Evolutionary conservation across 306 rosid species (phyloP).

Genomic region (Rosa multiflora): DNA sequence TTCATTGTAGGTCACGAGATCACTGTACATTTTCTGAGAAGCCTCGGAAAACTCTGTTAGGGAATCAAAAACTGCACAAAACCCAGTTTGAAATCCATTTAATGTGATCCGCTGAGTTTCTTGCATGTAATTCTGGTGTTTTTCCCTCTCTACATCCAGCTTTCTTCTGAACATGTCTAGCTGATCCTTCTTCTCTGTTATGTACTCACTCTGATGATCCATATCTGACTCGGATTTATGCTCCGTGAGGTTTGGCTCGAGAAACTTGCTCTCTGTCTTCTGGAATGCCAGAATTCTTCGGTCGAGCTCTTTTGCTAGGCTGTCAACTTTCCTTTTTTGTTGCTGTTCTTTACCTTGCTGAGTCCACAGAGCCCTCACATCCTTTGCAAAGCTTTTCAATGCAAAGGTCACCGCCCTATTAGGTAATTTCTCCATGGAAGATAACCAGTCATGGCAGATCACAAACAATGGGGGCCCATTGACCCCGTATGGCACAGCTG

Average conservation of each 20-base stretch:
- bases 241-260: constrained; percentile 50
- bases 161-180: constrained; percentile 58
- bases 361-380: constrained; percentile 60
- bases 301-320: constrained; percentile 61
- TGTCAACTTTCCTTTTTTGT: constrained; percentile 81
- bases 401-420: constrained; percentile 57
- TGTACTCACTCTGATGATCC: constrained; percentile 43
- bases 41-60: constrained; percentile 71
- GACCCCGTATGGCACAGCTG: constrained; percentile 42
- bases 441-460: constrained; percentile 73
- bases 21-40: constrained; percentile 71
- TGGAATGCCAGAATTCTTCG: constrained; percentile 45
- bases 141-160: constrained; percentile 74
- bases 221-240: constrained; percentile 36
- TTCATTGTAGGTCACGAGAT: constrained; percentile 55
- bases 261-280: constrained; percentile 55
- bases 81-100: constrained; percentile 75
- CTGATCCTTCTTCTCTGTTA: constrained; percentile 61
- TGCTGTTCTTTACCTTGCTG: constrained; percentile 85
- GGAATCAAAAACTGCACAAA: constrained; percentile 75
- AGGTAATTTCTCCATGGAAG: constrained; percentile 68
- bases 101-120: constrained; percentile 75
- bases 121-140: constrained; percentile 64
- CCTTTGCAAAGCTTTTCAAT: constrained; percentile 60
- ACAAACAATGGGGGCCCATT: constrained; percentile 76